A percentile compares a stretch with the other conserved stretches of the same genome.
Evolutionary conservation across 2,329 filamentous ascomycete genomes (phyloP).

Genomic region (Venturia asperata): DNA sequence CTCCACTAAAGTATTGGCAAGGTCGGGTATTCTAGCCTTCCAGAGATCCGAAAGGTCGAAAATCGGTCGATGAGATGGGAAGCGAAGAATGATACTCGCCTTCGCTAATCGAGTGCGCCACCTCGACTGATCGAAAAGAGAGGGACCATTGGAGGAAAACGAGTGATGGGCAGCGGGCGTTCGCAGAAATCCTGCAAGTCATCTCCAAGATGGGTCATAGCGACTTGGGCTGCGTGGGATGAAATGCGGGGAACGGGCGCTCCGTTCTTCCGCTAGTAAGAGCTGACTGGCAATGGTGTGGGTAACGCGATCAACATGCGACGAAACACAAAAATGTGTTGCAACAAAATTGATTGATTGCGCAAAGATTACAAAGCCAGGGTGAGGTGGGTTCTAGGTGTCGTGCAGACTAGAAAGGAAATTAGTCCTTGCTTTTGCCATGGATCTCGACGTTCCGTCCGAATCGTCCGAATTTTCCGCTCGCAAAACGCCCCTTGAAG

Average conservation of each 20-base stretch:
- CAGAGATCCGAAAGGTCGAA: neutral
- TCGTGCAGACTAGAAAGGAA: neutral
- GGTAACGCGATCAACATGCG: neutral
- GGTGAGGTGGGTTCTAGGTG: neutral
- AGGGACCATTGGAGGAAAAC: neutral
- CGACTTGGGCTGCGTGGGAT: neutral
- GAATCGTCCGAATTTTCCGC: neutral
- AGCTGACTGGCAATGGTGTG: neutral
- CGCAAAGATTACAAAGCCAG: neutral
- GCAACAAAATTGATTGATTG: conserved; percentile 1
- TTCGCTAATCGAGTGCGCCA: conserved; percentile 7
- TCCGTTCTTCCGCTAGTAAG: neutral
- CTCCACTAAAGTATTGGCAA: neutral
- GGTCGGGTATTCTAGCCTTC: neutral
- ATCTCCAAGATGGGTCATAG: neutral
- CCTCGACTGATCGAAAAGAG: neutral
- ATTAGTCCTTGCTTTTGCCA: neutral
- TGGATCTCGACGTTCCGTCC: neutral
- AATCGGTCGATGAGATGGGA: neutral
- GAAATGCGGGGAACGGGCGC: neutral
- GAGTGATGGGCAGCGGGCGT: neutral
- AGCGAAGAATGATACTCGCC: neutral
- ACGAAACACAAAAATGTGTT: neutral
- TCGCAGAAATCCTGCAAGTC: conserved; percentile 8
- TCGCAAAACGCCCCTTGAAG: neutral